Conservation (phyloP, 257 asterid genomes). For the Oldenlandia corymbosa region DNA sequence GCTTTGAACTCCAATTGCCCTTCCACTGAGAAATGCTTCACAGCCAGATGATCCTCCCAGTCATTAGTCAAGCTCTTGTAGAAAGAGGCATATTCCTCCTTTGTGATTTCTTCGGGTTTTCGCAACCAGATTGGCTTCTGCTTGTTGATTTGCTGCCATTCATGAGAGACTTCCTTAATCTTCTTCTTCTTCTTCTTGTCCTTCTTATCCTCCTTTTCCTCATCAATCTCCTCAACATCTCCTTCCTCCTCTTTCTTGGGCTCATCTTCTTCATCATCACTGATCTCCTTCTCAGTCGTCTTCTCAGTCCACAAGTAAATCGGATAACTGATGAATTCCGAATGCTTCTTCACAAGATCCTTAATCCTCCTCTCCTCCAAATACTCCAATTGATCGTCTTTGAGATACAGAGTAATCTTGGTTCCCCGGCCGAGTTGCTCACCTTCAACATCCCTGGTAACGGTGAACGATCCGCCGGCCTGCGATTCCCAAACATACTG, state of each 20-base stretch:
- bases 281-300: background rate
- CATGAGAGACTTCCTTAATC: background rate
- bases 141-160: background rate
- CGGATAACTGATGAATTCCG: background rate
- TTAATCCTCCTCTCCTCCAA: background rate
- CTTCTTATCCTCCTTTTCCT: background rate
- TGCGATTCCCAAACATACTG: background rate
- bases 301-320: background rate
- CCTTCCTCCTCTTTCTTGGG: constrained; percentile 1
- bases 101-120: background rate
- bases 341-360: background rate
- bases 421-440: background rate
- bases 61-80: background rate
- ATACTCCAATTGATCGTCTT: background rate
- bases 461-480: background rate
- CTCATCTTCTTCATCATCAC: background rate
- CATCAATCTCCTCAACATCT: background rate
- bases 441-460: background rate
- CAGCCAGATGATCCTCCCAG: background rate
- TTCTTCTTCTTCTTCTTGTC: background rate
- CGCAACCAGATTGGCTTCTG: background rate
- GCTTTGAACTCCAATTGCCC: background rate
- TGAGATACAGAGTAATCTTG: background rate
- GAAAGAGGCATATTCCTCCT: background rate
- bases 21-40: background rate